Percentiles rank a stretch among this genome's conserved stretches.
Conservation (phyloP, 768 basidiomycete species). For the Pholiota conissans region DNA sequence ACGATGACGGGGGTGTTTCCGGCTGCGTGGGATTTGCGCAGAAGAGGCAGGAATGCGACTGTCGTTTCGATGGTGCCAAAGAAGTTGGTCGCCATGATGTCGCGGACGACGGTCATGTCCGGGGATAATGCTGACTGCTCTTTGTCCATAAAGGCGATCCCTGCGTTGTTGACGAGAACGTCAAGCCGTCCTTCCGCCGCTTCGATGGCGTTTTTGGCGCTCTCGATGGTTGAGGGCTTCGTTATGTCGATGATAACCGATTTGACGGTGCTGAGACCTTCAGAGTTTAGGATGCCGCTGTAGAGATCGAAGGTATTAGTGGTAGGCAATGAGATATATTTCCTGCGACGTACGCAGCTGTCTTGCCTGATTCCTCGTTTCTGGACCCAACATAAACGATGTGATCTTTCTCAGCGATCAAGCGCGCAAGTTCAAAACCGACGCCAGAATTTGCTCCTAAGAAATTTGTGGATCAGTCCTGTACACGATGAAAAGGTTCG, state of each 20-base stretch:
- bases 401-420: background rate
- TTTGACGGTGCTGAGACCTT: conserved; percentile 28
- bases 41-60: conserved; percentile 39
- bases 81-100: conserved; percentile 41
- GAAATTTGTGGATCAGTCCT: no score
- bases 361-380: background rate
- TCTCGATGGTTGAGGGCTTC: conserved; percentile 28
- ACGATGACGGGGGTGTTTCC: conserved; percentile 34
- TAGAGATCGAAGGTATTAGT: background rate
- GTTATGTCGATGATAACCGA: conserved; percentile 42
- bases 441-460: conserved; percentile 16
- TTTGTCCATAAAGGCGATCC: conserved; percentile 20
- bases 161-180: no score
- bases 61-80: conserved; percentile 43
- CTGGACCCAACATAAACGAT: background rate
- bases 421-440: conserved; percentile 1
- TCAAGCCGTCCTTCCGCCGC: conserved; percentile 39
- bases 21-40: conserved; percentile 32
- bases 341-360: background rate
- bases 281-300: conserved; percentile 30
- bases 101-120: conserved; percentile 31
- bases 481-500: background rate
- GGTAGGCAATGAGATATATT: no score
- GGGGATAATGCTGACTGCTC: conserved; percentile 33
- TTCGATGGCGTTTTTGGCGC: conserved; percentile 35